These are phyloP conservation scores for Ensete glaucum DNA, from an alignment of 176 grass and related monocot species.

Conservation along the genomic window DNA sequence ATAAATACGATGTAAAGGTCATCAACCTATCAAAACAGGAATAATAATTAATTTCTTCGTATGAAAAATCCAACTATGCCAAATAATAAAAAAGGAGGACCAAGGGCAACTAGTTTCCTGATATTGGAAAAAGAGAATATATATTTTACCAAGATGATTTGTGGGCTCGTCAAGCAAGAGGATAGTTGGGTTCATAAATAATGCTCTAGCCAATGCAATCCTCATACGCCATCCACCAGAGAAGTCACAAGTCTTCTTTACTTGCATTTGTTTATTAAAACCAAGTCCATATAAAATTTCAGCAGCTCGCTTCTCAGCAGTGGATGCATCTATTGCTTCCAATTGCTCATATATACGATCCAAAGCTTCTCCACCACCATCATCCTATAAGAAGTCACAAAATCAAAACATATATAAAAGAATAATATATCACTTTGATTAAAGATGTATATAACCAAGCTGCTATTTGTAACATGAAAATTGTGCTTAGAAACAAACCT, in stretches of 20 bases:
- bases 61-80: not conserved
- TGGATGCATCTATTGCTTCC: conserved; percentile 79
- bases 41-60: not conserved
- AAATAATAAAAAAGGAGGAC: not conserved
- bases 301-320: conserved; percentile 88
- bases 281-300: conserved; percentile 93
- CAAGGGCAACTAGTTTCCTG: not conserved
- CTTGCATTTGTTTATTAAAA: conserved; percentile 88
- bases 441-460: not conserved
- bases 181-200: conserved; percentile 95
- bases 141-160: conserved; percentile 74
- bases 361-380: conserved; percentile 76
- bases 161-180: conserved; percentile 91
- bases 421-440: too few relatives aligned
- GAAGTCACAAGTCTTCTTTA: conserved; percentile 88
- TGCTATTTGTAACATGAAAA: not conserved
- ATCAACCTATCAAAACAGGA: not conserved
- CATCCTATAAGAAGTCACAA: conserved; percentile 36
- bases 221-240: conserved; percentile 97
- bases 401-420: not conserved
- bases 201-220: conserved; percentile 82
- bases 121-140: not conserved
- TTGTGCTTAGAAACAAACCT: conserved; percentile 33
- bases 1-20: not conserved
- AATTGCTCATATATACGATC: conserved; percentile 76